Conservation (phyloP, 257 asterid genomes). For the Fraxinus americana region DNA sequence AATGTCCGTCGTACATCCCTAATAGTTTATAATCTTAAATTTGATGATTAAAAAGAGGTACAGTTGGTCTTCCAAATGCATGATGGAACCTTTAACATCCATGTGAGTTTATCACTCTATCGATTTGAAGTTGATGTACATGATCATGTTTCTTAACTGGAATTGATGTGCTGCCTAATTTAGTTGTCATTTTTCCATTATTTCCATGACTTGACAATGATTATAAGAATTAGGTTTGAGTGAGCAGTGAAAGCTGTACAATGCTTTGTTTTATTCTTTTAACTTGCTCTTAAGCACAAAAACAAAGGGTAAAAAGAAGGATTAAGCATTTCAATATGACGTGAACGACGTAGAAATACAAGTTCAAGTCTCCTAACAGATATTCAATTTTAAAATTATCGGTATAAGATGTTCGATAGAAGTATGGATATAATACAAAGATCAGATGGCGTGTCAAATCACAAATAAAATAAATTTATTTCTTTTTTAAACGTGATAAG, state of each 20-base stretch:
- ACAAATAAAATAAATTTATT: no score
- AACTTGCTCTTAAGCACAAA: background rate
- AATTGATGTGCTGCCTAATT: slow-evolving; percentile 6
- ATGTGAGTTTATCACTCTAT: background rate
- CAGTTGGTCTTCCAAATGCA: background rate
- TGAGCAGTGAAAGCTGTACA: background rate
- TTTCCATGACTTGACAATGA: slow-evolving; percentile 1
- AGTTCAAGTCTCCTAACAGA: background rate
- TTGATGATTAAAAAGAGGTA: background rate
- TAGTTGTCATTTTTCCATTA: background rate
- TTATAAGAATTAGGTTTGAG: background rate
- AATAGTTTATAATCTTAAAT: no score
- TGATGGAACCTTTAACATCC: background rate
- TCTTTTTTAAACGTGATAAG: background rate
- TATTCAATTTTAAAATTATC: no score
- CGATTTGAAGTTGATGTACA: background rate
- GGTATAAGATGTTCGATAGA: no score
- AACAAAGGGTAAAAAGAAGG: background rate
- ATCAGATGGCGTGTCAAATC: no score
- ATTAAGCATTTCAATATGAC: background rate
- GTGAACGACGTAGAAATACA: background rate
- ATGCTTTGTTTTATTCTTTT: background rate
- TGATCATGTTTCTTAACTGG: background rate
- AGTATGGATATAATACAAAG: no score
- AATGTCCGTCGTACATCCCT: no score